Conservation (phyloP, 768 basidiomycete species). For the Pleurotus ostreatus region DNA sequence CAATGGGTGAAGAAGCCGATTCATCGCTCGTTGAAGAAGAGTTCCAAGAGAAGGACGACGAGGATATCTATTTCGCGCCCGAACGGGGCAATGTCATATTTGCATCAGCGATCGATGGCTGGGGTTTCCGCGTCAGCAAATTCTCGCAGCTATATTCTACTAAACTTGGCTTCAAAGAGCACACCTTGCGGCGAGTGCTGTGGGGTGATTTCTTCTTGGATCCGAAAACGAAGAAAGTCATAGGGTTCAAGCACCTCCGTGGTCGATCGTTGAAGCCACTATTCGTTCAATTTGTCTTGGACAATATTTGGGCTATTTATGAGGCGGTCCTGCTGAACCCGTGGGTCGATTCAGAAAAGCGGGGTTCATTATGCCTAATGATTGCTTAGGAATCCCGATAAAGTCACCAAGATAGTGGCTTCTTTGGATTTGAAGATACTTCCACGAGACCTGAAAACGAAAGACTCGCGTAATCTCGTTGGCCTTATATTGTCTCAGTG, state of each 20-base stretch:
- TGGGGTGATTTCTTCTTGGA: conserved; percentile 99
- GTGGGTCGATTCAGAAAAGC: conserved; percentile 46
- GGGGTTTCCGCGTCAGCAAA: conserved; percentile 93
- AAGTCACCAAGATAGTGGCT: conserved; percentile 81
- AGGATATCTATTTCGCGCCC: conserved; percentile 96
- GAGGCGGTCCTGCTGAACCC: conserved; percentile 85
- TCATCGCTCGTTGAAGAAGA: conserved; percentile 58
- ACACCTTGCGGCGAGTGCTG: conserved; percentile 76
- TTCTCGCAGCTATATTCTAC: conserved; percentile 91
- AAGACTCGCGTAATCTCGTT: conserved; percentile 82
- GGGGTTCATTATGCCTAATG: conserved; percentile 1
- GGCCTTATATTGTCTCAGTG: conserved; percentile 91
- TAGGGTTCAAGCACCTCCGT: conserved; percentile 85
- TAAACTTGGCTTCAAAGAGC: conserved; percentile 89
- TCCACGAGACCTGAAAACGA: conserved; percentile 87
- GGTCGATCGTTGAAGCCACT: conserved; percentile 88
- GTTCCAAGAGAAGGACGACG: conserved; percentile 95
- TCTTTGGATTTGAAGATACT: conserved; percentile 79
- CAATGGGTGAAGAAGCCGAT: conserved; percentile 61
- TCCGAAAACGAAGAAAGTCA: conserved; percentile 90
- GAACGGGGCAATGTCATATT: conserved; percentile 96
- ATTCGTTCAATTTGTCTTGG: conserved; percentile 95
- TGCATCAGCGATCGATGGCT: conserved; percentile 92
- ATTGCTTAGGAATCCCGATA: conserved; percentile 74
- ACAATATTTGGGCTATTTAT: conserved; percentile 97